A percentile compares a stretch with the other conserved stretches of the same genome.
Conservation (phyloP, 2,329 filamentous ascomycete genomes). For the Aaosphaeria arxii region DNA sequence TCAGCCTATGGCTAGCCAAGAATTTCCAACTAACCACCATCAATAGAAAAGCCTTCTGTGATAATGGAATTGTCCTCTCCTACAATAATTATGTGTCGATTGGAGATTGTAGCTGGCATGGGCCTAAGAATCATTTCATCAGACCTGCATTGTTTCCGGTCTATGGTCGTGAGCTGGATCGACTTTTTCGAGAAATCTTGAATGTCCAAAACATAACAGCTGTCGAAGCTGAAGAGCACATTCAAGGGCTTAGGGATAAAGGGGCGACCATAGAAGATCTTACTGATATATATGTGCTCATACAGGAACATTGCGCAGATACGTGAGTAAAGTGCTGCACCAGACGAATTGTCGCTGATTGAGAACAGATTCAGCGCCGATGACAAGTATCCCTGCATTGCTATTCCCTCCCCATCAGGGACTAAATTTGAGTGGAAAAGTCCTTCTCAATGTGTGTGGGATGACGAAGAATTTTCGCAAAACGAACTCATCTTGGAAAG, state of each 20-base stretch:
- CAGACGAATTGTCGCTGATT: neutral
- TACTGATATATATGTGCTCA: neutral
- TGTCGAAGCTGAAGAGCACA: neutral
- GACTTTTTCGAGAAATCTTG: neutral
- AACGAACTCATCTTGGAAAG: neutral
- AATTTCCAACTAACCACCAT: neutral
- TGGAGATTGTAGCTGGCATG: too few relatives aligned
- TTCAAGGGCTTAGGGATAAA: too few relatives aligned
- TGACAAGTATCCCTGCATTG: neutral
- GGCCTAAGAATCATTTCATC: too few relatives aligned
- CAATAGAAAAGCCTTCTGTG: too few relatives aligned
- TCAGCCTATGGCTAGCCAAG: too few relatives aligned
- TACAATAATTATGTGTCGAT: too few relatives aligned
- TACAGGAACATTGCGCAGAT: neutral
- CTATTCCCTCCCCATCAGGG: neutral
- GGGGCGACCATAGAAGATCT: too few relatives aligned
- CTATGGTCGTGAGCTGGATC: neutral
- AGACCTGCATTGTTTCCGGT: neutral
- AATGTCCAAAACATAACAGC: neutral
- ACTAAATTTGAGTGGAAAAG: neutral
- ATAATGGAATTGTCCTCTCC: too few relatives aligned
- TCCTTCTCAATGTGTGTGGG: neutral
- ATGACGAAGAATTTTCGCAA: neutral
- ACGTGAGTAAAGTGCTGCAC: neutral
- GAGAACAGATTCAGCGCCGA: neutral